Conservation (phyloP, 495 filamentous ascomycete species). For the Diplogelasinospora grovesii region DNA sequence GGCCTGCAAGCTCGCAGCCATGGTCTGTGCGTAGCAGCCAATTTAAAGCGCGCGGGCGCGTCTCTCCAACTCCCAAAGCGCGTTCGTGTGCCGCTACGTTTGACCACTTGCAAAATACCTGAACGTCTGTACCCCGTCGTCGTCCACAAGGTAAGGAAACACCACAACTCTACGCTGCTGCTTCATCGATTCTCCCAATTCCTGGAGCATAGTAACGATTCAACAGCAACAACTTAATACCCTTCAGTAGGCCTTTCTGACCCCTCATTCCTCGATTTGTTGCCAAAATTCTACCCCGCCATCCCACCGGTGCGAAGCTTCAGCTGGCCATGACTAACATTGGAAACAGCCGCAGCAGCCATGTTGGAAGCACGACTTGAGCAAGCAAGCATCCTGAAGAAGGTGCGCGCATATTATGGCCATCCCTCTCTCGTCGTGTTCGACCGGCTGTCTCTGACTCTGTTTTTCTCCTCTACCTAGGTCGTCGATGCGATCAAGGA, state of each 20-base stretch:
- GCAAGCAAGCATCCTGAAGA: conserved; percentile 91
- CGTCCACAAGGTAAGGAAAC: not conserved
- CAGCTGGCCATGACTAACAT: conserved; percentile 7
- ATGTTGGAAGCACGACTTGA: conserved; percentile 97
- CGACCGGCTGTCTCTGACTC: too few relatives aligned
- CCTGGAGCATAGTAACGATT: too few relatives aligned
- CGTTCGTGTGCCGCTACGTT: conserved; percentile 19
- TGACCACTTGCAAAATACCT: conserved; percentile 6
- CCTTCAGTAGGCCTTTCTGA: not conserved
- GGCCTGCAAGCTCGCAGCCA: too few relatives aligned
- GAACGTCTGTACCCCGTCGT: not conserved
- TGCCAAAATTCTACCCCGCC: not conserved
- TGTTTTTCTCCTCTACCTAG: conserved; percentile 42
- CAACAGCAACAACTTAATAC: not conserved
- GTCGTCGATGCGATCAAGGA: conserved; percentile 99
- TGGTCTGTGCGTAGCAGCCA: too few relatives aligned
- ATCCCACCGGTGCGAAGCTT: not conserved
- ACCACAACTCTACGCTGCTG: too few relatives aligned
- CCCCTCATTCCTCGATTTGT: not conserved
- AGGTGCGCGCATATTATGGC: conserved; percentile 49
- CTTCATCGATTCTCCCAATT: too few relatives aligned
- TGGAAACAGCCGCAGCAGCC: conserved; percentile 17
- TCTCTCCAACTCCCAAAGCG: conserved; percentile 11
- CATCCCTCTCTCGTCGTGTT: not conserved
- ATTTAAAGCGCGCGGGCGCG: conserved; percentile 23